Conservation (phyloP, 495 filamentous ascomycete species). For the Penicillium soppii region DNA sequence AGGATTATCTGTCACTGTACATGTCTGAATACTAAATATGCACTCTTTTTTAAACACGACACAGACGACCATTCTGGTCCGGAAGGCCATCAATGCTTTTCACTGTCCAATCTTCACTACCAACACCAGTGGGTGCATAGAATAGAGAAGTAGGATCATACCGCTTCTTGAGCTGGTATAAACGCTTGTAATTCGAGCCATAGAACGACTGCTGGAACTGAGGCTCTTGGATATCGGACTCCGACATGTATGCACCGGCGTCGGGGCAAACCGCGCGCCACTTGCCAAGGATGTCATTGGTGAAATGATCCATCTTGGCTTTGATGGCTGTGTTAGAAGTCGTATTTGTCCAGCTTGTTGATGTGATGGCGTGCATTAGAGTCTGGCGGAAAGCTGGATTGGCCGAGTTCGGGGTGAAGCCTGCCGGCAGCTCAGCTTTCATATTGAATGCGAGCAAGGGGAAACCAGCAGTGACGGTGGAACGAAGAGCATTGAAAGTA, state of each 20-base stretch:
- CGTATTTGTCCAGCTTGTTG: conserved; percentile 22
- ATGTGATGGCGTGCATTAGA: conserved; percentile 53
- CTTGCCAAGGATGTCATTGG: conserved; percentile 44
- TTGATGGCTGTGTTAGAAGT: conserved; percentile 20
- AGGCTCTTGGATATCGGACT: conserved; percentile 59
- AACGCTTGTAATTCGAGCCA: conserved; percentile 51
- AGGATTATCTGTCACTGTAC: neutral
- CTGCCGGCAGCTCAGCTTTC: conserved; percentile 31
- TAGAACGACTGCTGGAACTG: conserved; percentile 64
- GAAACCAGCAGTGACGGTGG: conserved; percentile 42
- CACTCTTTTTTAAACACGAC: conserved; percentile 17
- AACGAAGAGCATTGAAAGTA: conserved; percentile 45
- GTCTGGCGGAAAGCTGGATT: conserved; percentile 56
- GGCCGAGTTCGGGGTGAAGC: conserved; percentile 38
- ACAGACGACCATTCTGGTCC: conserved; percentile 36
- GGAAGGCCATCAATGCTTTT: conserved; percentile 29
- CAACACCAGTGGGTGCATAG: conserved; percentile 54
- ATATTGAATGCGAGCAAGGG: conserved; percentile 51
- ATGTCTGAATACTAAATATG: neutral
- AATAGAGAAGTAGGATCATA: conserved; percentile 56
- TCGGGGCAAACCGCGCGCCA: conserved; percentile 47
- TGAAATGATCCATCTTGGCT: conserved; percentile 21
- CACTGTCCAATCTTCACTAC: conserved; percentile 52
- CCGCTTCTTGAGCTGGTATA: conserved; percentile 51
- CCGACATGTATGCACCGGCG: conserved; percentile 36